These are phyloP conservation scores for Danielia oregonensis DNA, from an alignment of 805 yeast species.

Conservation along the genomic window DNA sequence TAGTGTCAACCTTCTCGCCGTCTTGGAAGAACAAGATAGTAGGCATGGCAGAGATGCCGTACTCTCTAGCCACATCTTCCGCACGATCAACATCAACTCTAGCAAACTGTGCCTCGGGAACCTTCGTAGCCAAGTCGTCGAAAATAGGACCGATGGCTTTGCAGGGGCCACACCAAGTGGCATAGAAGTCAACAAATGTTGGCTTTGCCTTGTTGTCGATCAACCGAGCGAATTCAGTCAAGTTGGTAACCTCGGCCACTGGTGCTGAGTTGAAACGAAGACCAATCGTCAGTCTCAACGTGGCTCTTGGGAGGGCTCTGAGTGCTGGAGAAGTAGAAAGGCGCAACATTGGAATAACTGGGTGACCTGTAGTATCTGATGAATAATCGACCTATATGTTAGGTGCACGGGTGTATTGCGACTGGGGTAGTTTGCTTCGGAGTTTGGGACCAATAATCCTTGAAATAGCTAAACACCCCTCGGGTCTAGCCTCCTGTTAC, in stretches of 20 bases:
- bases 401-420: background rate
- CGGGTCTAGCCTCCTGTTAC: no score
- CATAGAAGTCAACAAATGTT: slow-evolving; percentile 61
- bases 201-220: slow-evolving; percentile 31
- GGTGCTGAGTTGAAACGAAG: slow-evolving; percentile 14
- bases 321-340: slow-evolving; percentile 1
- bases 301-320: slow-evolving; percentile 2
- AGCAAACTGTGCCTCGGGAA: slow-evolving; percentile 53
- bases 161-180: slow-evolving; percentile 80
- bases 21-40: slow-evolving; percentile 62
- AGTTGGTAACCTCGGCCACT: slow-evolving; percentile 26
- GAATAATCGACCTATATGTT: background rate
- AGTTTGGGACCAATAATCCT: no score
- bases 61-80: slow-evolving; percentile 55
- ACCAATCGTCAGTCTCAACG: slow-evolving; percentile 1
- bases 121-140: slow-evolving; percentile 38
- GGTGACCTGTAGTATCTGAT: no score
- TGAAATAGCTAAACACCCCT: no score
- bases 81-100: slow-evolving; percentile 70
- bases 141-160: slow-evolving; percentile 63
- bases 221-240: slow-evolving; percentile 23
- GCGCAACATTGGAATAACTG: slow-evolving; percentile 9
- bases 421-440: no score
- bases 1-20: slow-evolving; percentile 52
- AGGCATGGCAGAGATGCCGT: slow-evolving; percentile 72